Evolutionary conservation across 192 early-diverging fungal genomes (phyloP).

Genomic region (Coemansia sp.): DNA sequence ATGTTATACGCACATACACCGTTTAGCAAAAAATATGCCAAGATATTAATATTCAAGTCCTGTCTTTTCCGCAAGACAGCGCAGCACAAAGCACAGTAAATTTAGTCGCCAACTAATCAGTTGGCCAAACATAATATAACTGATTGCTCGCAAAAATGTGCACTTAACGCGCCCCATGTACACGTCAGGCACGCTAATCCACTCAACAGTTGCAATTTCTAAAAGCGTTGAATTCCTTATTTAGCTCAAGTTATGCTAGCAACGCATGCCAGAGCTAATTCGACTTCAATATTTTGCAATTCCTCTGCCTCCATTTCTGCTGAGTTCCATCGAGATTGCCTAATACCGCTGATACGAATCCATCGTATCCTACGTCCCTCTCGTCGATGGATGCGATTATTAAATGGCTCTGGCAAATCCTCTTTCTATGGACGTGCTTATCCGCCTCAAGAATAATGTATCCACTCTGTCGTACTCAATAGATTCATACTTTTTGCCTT

Average conservation of each 20-base stretch:
- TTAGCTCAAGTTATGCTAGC: not conserved
- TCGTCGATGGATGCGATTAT: not conserved
- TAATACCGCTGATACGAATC: not conserved
- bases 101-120: not conserved
- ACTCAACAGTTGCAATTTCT: too few relatives aligned
- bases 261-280: not conserved
- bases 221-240: not conserved
- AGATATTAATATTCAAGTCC: not conserved
- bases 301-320: not conserved
- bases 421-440: not conserved
- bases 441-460: not conserved
- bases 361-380: not conserved
- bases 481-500: slow-evolving; percentile 44
- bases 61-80: not conserved
- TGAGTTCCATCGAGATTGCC: not conserved
- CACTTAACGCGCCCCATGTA: not conserved
- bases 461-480: slow-evolving; percentile 6
- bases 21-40: not conserved
- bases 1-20: not conserved
- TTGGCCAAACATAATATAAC: not conserved
- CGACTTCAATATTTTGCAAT: not conserved
- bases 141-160: not conserved
- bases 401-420: not conserved
- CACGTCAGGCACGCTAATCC: not conserved
- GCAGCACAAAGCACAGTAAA: not conserved